Base-by-base conservation (phyloP, 2,329 filamentous ascomycete genomes). In the Hymenoscyphus linearis region DNA sequence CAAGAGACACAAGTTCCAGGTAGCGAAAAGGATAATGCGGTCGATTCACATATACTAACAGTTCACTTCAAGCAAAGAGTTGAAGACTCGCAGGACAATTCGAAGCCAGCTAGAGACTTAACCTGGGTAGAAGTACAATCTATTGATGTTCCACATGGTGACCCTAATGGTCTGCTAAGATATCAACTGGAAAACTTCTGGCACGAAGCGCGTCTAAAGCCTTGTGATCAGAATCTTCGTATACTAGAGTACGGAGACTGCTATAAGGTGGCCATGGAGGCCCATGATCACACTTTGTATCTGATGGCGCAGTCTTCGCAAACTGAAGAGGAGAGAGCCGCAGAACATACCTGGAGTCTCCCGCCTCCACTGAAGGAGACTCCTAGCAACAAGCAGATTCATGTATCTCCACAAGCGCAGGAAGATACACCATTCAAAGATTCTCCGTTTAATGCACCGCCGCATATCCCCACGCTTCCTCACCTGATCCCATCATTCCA, bases 221-320 rank as follows among this genome's bases (percentile, higher is more conserved):
- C 62, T 60, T 37, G 62, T 52, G 35, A 64, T 64, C 52, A 47
- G 22, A 56, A 55, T 25, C 54, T 61, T 26, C 18, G 44, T 12
- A 57, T 10, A 37, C 35, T 64, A 47, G 55, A 60, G 4, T 40
- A 52, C 36, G 52, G 37, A 31, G 62, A 64, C 56, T 64, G 60
- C 40, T 64, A 64, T 53, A 59, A 25, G 36, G 60, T 60, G 22
- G 60, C 60, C 40, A 37, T 22, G 58, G 58, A 62, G 18, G 62
- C 54, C 34, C 55, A 62, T 26, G 57, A 64, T 62, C 58, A 64
- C 40, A 60, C 57, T 26, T 50, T 64, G 44, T 64, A 64, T 40
- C 16, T 62, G 58, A 64, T 64, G 55, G 35, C 26, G 55, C 58
- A 26, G 36, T 60, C 61, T 58, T 50, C 58, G 50, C 61, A 58